Conservation (phyloP, 805 yeast genomes). For the Naumovozyma castellii region DNA sequence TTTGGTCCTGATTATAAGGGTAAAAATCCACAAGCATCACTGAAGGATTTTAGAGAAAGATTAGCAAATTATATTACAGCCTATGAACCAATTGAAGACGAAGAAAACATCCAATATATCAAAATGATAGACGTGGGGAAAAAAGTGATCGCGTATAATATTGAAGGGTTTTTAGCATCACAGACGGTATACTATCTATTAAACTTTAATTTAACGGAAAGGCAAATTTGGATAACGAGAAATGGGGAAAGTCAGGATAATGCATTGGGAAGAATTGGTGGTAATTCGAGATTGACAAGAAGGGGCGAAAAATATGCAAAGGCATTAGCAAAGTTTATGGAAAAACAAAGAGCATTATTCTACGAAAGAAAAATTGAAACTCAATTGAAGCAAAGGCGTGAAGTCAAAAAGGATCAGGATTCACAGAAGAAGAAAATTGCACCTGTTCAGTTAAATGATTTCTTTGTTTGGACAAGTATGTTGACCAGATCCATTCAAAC, state of each 20-base stretch:
- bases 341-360: slow-evolving; percentile 59
- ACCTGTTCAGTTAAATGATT: slow-evolving; percentile 41
- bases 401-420: slow-evolving; percentile 25
- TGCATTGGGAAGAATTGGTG: slow-evolving; percentile 80
- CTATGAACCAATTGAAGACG: slow-evolving; percentile 81
- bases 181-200: slow-evolving; percentile 85
- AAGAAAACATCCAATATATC: slow-evolving; percentile 68
- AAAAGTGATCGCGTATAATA: slow-evolving; percentile 85
- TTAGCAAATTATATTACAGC: slow-evolving; percentile 77
- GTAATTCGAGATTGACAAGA: slow-evolving; percentile 72
- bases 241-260: slow-evolving; percentile 91
- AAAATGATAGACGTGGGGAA: slow-evolving; percentile 95
- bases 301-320: slow-evolving; percentile 69
- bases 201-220: slow-evolving; percentile 77
- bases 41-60: slow-evolving; percentile 74
- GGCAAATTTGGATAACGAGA: slow-evolving; percentile 91
- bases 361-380: slow-evolving; percentile 31
- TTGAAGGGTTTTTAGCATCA: slow-evolving; percentile 80
- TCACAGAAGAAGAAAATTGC: slow-evolving; percentile 29
- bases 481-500: slow-evolving; percentile 70
- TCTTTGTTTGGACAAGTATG: slow-evolving; percentile 92
- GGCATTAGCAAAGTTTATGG: slow-evolving; percentile 68
- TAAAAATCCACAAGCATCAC: slow-evolving; percentile 74
- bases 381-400: slow-evolving; percentile 5
- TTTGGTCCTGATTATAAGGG: slow-evolving; percentile 87